Base-by-base conservation (phyloP, 495 filamentous ascomycete species). In the Hyaloscypha hepaticicola region DNA sequence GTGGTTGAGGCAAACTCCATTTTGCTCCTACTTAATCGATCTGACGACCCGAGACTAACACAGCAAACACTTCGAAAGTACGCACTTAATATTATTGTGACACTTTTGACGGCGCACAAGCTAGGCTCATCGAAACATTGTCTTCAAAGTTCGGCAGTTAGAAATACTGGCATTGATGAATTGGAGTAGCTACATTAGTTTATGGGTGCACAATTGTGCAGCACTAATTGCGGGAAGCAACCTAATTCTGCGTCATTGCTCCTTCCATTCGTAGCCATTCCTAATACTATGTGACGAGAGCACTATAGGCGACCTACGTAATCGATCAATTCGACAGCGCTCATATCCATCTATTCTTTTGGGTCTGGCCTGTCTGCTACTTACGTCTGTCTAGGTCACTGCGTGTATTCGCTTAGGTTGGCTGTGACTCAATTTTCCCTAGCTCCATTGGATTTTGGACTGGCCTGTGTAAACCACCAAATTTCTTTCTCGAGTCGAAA, bases 201-300 rank as follows among this genome's bases (percentile, higher is more conserved):
- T 45, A 45, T 45, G 19, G 38, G 38, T 45, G 19, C 19, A 45
- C 38, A 45, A 45, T 45, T 45, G 38, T 45, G 38, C 19, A 45
- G 38, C 38, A 45, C 38, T 45, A 45, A 45, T 45, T 45, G 38
- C 38, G 38, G 19, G 38, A 19, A 45, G 38, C 38, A 45, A 45
- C 19, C 38, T 45, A 45, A 45, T 45, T 45, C 38, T 45, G 38
- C 38, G 38, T 45, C 38, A 45, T 45, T 45, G 38, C 38, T 45
- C 38, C 38, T 45, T 45, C 38, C 38, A 45, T 45, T 45, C 38
- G 38, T 45, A 45, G 38, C 38, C 38, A 45, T 45, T 45, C 38
- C 38, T 45, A 45, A 45, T 45, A 45, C 38, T 45, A 45, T 45
- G 38, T 45, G 38, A 45, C 38, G 38, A 45, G 38, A 45, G 38